Base-by-base conservation (phyloP, 768 basidiomycete genomes). In the Kwoniella europaea region DNA sequence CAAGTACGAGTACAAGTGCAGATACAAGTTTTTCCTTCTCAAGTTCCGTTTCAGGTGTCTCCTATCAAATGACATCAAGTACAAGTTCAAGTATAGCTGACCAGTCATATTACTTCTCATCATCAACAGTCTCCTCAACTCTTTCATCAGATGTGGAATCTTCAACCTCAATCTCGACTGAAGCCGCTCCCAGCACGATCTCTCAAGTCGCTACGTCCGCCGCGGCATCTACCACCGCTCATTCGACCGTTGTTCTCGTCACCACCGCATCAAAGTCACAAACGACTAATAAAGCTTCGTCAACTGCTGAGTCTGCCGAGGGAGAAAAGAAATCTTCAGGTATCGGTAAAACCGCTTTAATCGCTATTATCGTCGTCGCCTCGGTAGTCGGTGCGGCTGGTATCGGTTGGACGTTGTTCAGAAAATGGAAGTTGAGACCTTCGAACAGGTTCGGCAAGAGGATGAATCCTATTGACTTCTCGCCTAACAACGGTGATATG, bases 391-490 rank as follows among this genome's bases (percentile, higher is more conserved):
- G 76, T 46, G 67, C 74, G 0, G 76, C 72, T 1, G 76, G 72
- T 15, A 71, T 74, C 16, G 73, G 74, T 10, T 83, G 76, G 74
- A 82, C 81, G 1, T 59, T 74, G 27, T 80, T 83, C 72, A 69
- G 82, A 55, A 82, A 79, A 56, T 79, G 71, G 72, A 83, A 83
- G 67, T 64, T 83, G 42, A 62, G 69, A 24, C 82, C 82, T 18
- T 77, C 71, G 27, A 76, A 74, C 57, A 62, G 76, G 56, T 83
- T 83, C 65, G 78, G 79, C 62, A 64, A 69, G 63, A 76, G 74
- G 29, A 75, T 81, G 78, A 74, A 77, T 58, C 79, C 82, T 10
- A 77, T 83, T 63, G 78, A 81, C 64, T 83, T 83, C 62, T 75
- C 75, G 27, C 82, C 82, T n/a, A 60, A 73, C 24, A 65, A 71